These are phyloP conservation scores for Diddensiella transvaalensis DNA, from an alignment of 805 yeast species.

Conservation along the genomic window DNA sequence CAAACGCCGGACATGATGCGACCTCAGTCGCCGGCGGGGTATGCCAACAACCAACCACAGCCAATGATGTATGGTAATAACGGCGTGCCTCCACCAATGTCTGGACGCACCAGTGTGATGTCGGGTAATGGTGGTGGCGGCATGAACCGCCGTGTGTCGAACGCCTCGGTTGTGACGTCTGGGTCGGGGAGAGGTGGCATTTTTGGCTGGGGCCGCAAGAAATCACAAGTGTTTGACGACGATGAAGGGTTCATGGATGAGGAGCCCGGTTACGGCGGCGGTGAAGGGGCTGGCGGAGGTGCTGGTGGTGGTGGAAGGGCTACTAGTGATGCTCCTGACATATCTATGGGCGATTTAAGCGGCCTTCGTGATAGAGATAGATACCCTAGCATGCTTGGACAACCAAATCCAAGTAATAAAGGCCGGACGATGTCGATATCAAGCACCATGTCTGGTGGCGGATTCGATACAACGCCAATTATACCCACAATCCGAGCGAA, in stretches of 20 bases:
- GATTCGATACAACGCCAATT: slow-evolving; percentile 36
- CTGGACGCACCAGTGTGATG: slow-evolving; percentile 18
- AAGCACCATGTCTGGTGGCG: slow-evolving; percentile 25
- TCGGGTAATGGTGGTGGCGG: slow-evolving; percentile 7
- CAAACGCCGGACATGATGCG: slow-evolving; percentile 7
- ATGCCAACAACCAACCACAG: no score
- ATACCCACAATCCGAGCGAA: slow-evolving; percentile 30
- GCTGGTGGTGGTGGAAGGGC: slow-evolving; percentile 28
- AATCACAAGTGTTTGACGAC: slow-evolving; percentile 4
- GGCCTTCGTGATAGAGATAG: slow-evolving; percentile 34
- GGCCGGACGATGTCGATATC: slow-evolving; percentile 32
- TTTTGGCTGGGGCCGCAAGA: slow-evolving; percentile 23
- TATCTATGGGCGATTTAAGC: slow-evolving; percentile 24
- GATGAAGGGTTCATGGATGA: slow-evolving; percentile 7
- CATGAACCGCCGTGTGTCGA: slow-evolving; percentile 17
- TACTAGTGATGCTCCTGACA: slow-evolving; percentile 24
- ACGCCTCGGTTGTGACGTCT: slow-evolving; percentile 12
- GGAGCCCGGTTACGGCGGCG: slow-evolving; percentile 15
- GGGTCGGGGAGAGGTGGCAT: slow-evolving; percentile 22
- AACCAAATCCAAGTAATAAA: background rate
- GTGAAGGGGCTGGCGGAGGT: slow-evolving; percentile 23
- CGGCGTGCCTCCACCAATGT: background rate
- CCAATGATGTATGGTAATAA: background rate
- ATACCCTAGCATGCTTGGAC: slow-evolving; percentile 29
- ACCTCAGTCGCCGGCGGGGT: slow-evolving; percentile 2